Evolutionary conservation across 2,329 filamentous ascomycete genomes (phyloP), one percentile per base, ranked within the genome.

Genomic region (Cyphellophora attinorum): DNA sequence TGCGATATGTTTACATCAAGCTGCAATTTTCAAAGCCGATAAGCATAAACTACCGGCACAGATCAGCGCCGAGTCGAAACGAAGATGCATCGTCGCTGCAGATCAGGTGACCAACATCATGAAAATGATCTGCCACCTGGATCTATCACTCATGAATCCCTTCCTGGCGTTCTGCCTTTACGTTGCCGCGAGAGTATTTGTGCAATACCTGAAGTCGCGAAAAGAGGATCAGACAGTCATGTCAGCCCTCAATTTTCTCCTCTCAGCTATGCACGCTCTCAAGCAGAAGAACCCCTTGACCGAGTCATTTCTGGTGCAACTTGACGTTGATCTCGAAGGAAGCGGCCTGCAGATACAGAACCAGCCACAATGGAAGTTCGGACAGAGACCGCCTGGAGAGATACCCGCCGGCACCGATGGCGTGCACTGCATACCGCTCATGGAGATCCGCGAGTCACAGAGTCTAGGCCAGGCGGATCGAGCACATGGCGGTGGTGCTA

Each of bases 101-200:
- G 86, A 88, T 38, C 88, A 95, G 54, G 93, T 95, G 53, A 83
- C 88, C 6, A 88, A 78, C 47, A 89, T 94, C 45, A 96, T 96
- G 91, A 79, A 85, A 40, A 86, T 89, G 73, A 81, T 94, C 38
- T 89, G 85, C 34, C 88, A 95, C 55, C 70, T 89, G 55, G 91
- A 98, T 54, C 66, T 95, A 33, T 76, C 83, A 30, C 63, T 73
- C 39, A 85, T 94, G 75, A 94, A 95, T 47, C 85, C 89, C 0
- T 96, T 95, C 55, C 81, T 93, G 49, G 86, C 85, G 0, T 96
- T 96, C 59, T 94, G 86, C 53, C 72, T 98, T 28, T 96, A 95
- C 50, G 88, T 96, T n/a, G 82, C 89, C 8, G 85, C 89, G 14
- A 76, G 91, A 33, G 89, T 96, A 0, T 96, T 96, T 52, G 81